A percentile compares a stretch with the other conserved stretches of the same genome.
Conservation (phyloP, 73 alveolate species). For the Paramecium pentaurelia region DNA sequence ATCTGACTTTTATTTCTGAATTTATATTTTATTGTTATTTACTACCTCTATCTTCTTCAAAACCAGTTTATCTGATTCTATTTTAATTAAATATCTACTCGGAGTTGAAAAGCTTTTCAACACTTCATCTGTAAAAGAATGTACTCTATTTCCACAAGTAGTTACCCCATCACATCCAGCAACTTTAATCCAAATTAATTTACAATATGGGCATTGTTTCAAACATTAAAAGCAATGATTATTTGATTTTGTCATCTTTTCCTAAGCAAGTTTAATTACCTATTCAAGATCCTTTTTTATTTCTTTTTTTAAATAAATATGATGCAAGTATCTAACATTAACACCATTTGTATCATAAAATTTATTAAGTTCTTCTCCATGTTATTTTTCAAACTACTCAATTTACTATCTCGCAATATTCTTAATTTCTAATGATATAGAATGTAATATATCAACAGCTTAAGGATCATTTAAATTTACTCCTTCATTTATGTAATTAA, state of each 20-base stretch:
- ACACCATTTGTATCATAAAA: background rate
- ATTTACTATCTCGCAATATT: background rate
- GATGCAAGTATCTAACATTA: background rate
- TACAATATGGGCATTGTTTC: background rate
- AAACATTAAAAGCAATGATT: background rate
- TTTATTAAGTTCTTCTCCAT: background rate
- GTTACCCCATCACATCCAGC: background rate
- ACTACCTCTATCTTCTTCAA: too few relatives aligned
- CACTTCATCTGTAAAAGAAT: background rate
- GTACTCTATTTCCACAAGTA: background rate
- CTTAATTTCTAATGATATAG: background rate
- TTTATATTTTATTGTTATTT: too few relatives aligned
- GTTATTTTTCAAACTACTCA: background rate
- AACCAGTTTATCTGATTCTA: background rate
- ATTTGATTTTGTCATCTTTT: background rate
- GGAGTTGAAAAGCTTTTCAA: background rate
- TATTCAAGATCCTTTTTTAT: background rate
- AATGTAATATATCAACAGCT: background rate
- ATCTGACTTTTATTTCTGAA: too few relatives aligned
- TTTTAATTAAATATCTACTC: background rate
- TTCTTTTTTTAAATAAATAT: background rate
- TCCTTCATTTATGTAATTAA: background rate
- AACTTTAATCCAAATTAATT: slow-evolving; percentile 1
- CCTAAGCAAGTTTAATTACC: background rate
- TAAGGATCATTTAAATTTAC: background rate